These are phyloP conservation scores for Scutellaria barbata DNA, from an alignment of 257 asterid species.

Conservation along the genomic window DNA sequence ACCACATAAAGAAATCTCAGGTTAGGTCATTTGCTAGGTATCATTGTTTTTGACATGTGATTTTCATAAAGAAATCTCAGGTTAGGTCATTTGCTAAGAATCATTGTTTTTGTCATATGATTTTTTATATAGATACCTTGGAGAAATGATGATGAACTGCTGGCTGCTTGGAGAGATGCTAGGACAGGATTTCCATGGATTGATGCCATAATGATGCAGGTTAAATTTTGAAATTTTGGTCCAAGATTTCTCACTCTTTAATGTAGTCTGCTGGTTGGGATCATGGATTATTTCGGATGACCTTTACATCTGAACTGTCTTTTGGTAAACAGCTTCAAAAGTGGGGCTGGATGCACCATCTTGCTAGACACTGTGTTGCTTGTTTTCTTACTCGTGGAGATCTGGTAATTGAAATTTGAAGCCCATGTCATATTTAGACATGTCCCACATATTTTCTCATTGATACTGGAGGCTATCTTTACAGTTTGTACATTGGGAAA, in stretches of 20 bases:
- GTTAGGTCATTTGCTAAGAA: neutral
- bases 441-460: conserved; percentile 18
- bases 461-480: conserved; percentile 34
- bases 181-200: conserved; percentile 98
- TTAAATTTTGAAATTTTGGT: conserved; percentile 36
- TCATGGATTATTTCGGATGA: neutral
- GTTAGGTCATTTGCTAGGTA: neutral
- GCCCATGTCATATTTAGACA: conserved; percentile 1
- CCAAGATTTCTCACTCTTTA: conserved; percentile 1
- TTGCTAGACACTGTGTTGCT: conserved; percentile 95
- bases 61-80: neutral
- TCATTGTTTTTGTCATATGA: too few relatives aligned
- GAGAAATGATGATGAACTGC: conserved; percentile 73
- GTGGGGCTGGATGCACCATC: conserved; percentile 99
- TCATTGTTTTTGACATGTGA: too few relatives aligned
- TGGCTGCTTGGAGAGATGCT: conserved; percentile 93
- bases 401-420: conserved; percentile 56
- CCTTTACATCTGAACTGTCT: conserved; percentile 17
- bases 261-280: conserved; percentile 14
- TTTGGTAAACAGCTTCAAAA: conserved; percentile 62
- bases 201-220: conserved; percentile 98
- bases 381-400: conserved; percentile 98
- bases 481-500: conserved; percentile 93
- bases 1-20: neutral
- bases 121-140: conserved; percentile 75